Evolutionary conservation across 495 filamentous ascomycete species (phyloP), one percentile per base, ranked within the genome.

Genomic region (Aspergillus mulundensis): DNA sequence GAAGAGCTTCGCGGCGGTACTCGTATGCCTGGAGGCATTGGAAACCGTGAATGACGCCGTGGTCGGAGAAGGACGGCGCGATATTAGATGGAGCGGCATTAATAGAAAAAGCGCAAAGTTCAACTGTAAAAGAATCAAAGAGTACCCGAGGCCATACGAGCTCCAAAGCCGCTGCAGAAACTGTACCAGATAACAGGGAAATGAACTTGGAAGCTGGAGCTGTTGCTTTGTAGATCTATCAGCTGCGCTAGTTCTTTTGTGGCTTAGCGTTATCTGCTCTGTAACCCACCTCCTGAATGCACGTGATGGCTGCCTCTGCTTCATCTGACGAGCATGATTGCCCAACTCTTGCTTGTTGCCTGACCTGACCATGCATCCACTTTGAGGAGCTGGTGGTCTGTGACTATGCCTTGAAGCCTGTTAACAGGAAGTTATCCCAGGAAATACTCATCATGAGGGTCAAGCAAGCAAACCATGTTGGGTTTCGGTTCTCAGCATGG

Each of bases 1-100:
- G 40, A 81, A 65, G 53, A 83, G 58, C 58, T 82, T 84, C 40
- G 83, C 75, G 6, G 81, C 73, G 53, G 85, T 68, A 42, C 81
- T 87, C 1, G 69, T 71, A 20, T 76, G 82, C 12, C 76, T 64
- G 10, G 77, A 80, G 54, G 80, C 80, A 62, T 89, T 93, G 54
- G 90, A 91, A 47, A 94, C 87, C 46, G 87, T 90, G 76, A 89
- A 95, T 62, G 88, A 87, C 60, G 84, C 83, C n/a, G 90, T 93
- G 20, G 90, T 91, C 39, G 90, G 87, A 34, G 90, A 93, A 44
- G 90, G 89, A 47, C 86, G 86, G 62, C 83, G 82, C 49, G 82
- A 81, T 56, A 77, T 81, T 39, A 95, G 85, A 55, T 70, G 79
- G 30, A 72, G 70, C 23, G 73, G 77, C 67, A 77, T 75, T 49